A percentile compares a stretch with the other conserved stretches of the same genome.
Conservation (phyloP, 2,329 filamentous ascomycete genomes). For the Clonostachys byssicola region DNA sequence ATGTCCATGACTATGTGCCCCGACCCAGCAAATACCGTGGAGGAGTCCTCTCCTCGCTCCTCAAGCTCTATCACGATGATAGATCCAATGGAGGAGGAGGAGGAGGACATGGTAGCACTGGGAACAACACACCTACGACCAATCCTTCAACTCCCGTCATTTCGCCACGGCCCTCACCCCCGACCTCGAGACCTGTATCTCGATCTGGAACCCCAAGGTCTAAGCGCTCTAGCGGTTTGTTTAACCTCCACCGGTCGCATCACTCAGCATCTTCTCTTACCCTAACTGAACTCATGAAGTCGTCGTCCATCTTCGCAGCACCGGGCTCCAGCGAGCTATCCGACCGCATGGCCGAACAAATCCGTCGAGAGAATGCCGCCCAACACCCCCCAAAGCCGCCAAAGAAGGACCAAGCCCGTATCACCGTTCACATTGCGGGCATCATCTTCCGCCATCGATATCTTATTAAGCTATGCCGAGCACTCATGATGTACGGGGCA, state of each 20-base stretch:
- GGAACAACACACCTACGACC: slow-evolving; percentile 29
- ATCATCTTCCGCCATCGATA: slow-evolving; percentile 80
- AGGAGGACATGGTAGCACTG: slow-evolving; percentile 27
- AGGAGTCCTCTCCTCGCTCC: slow-evolving; percentile 67
- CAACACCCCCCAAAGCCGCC: slow-evolving; percentile 22
- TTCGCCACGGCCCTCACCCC: slow-evolving; percentile 36
- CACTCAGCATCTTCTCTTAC: slow-evolving; percentile 37
- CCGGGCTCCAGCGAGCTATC: slow-evolving; percentile 39
- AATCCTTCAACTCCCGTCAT: slow-evolving; percentile 29
- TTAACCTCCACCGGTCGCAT: slow-evolving; percentile 32
- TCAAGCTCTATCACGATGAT: slow-evolving; percentile 60
- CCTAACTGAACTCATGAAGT: slow-evolving; percentile 47
- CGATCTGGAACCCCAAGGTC: slow-evolving; percentile 21
- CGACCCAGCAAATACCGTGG: slow-evolving; percentile 65
- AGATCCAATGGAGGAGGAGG: slow-evolving; percentile 7
- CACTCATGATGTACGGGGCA: slow-evolving; percentile 85
- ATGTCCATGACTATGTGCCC: slow-evolving; percentile 54
- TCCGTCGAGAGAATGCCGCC: slow-evolving; percentile 30
- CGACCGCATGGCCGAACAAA: slow-evolving; percentile 36
- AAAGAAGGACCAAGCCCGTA: slow-evolving; percentile 34
- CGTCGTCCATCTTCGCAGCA: slow-evolving; percentile 46
- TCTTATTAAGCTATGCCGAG: slow-evolving; percentile 77
- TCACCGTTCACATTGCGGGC: slow-evolving; percentile 57
- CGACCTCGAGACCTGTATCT: slow-evolving; percentile 32
- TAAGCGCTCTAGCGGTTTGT: slow-evolving; percentile 29